A percentile compares a stretch with the other conserved stretches of the same genome.
Evolutionary conservation across 23 red algal genomes (phyloP).

Genomic region (Gracilariopsis chorda): DNA sequence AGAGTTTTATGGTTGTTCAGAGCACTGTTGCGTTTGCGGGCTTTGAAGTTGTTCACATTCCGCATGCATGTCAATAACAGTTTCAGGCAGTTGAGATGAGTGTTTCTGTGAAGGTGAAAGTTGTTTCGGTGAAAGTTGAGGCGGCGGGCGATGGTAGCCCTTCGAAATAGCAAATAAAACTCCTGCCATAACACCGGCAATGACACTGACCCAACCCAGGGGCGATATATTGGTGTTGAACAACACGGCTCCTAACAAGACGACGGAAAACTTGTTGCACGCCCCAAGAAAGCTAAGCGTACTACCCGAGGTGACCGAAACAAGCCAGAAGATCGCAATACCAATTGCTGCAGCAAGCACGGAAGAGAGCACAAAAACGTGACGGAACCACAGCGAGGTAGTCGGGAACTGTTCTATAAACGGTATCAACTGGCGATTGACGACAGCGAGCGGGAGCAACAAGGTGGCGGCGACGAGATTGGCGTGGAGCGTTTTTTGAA

Average conservation of each 20-base stretch:
- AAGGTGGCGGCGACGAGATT: conserved; percentile 51
- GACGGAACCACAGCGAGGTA: conserved; percentile 11
- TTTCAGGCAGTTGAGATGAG: no score
- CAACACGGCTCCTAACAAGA: conserved; percentile 62
- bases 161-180: conserved; percentile 67
- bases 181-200: conserved; percentile 52
- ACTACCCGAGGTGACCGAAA: conserved; percentile 59
- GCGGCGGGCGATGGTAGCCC: not conserved
- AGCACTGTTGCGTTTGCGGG: no score
- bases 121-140: not conserved
- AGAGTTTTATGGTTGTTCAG: no score
- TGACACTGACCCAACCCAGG: conserved; percentile 64
- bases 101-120: no score
- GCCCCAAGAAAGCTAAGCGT: conserved; percentile 74
- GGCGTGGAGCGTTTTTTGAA: conserved; percentile 49
- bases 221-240: conserved; percentile 54
- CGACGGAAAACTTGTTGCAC: conserved; percentile 78
- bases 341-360: conserved; percentile 56
- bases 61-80: not conserved
- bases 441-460: conserved; percentile 43
- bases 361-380: conserved; percentile 42
- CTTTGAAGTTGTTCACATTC: not conserved
- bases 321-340: conserved; percentile 66
- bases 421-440: conserved; percentile 41
- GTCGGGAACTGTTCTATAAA: conserved; percentile 16